Evolutionary conservation across 1,284 basidiomycete species (phyloP).

Genomic region (Neonothopanus nambi): DNA sequence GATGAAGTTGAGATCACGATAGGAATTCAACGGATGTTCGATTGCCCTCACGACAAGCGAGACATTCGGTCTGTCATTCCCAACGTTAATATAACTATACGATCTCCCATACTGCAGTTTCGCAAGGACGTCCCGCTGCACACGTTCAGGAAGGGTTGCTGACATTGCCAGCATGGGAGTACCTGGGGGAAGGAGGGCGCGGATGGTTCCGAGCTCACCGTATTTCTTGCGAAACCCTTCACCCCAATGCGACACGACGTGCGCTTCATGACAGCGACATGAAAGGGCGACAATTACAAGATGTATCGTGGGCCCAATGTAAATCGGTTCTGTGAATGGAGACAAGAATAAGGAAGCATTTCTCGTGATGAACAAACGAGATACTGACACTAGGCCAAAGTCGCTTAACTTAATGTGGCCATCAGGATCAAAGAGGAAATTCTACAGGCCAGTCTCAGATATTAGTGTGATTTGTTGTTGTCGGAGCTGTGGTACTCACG

Average conservation of each 20-base stretch:
- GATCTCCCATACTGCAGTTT: conserved; percentile 32
- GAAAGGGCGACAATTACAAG: conserved; percentile 72
- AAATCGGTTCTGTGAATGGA: conserved; percentile 64
- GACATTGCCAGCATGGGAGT: conserved; percentile 38
- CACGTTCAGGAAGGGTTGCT: conserved; percentile 34
- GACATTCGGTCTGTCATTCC: conserved; percentile 42
- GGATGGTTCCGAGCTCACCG: conserved; percentile 32
- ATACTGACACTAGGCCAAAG: conserved; percentile 88
- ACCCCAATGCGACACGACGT: conserved; percentile 43
- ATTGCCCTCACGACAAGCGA: conserved; percentile 38
- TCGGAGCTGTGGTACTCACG: conserved; percentile 43
- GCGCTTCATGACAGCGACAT: too few species aligned
- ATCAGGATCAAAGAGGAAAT: conserved; percentile 91
- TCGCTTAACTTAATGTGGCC: conserved; percentile 96
- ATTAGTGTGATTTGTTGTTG: too few species aligned
- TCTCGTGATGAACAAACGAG: conserved; percentile 27
- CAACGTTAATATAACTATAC: conserved; percentile 27
- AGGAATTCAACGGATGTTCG: conserved; percentile 36
- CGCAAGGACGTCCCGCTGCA: conserved; percentile 30
- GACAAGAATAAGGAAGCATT: conserved; percentile 12
- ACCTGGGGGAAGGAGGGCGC: conserved; percentile 33
- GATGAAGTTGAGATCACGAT: conserved; percentile 38
- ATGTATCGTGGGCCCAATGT: conserved; percentile 91
- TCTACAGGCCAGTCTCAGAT: conserved; percentile 50
- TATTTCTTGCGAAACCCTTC: conserved; percentile 42